These are phyloP conservation scores for Rehmannia glutinosa DNA, from an alignment of 257 asterid genomes.

Conservation along the genomic window DNA sequence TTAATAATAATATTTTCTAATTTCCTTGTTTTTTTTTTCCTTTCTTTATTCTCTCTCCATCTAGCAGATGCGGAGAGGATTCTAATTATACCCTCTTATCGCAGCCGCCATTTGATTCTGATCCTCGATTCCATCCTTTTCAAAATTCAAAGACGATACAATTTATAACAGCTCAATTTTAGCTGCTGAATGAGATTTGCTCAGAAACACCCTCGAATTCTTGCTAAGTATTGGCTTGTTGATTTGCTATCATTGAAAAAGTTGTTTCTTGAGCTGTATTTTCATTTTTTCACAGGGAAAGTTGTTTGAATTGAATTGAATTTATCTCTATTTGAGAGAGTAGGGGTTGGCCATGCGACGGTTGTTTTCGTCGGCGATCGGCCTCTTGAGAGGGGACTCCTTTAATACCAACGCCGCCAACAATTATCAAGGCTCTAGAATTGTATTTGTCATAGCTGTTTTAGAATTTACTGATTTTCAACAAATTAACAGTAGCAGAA, in stretches of 20 bases:
- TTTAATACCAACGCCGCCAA: constrained; percentile 4
- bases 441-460: neutral
- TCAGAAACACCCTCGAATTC: neutral
- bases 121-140: constrained; percentile 38
- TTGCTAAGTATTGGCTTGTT: neutral
- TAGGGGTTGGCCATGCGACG: constrained; percentile 77
- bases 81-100: constrained; percentile 11
- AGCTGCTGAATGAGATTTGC: neutral
- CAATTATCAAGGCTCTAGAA: constrained; percentile 14
- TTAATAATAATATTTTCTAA: neutral
- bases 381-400: constrained; percentile 65
- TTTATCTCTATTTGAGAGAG: constrained; percentile 19
- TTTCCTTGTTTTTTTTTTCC: neutral
- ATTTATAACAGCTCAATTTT: neutral
- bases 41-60: neutral
- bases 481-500: constrained; percentile 11
- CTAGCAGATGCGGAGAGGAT: constrained; percentile 6
- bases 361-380: constrained; percentile 45
- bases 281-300: neutral
- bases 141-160: neutral
- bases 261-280: neutral
- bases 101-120: constrained; percentile 21
- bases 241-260: neutral
- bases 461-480: neutral
- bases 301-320: constrained; percentile 7